Conservation (phyloP, 2,329 filamentous ascomycete species). For the Xylaria sp. region DNA sequence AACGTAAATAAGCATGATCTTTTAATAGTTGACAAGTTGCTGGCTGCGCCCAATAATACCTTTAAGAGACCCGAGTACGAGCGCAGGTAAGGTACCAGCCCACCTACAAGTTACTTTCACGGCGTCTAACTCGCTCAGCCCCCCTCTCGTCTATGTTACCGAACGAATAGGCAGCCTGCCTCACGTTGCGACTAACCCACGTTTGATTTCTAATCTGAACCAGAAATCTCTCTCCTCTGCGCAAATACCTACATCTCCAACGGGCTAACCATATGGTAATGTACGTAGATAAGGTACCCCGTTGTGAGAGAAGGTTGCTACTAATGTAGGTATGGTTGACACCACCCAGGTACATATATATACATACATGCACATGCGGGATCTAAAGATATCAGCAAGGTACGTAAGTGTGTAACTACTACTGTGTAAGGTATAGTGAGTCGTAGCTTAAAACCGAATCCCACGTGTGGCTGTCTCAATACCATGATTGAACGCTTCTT, state of each 20-base stretch:
- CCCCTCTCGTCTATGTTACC: conserved; percentile 35
- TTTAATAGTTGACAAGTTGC: conserved; percentile 5
- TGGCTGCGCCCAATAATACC: not conserved
- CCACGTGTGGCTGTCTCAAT: conserved; percentile 27
- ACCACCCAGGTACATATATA: not conserved
- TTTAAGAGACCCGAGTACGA: conserved; percentile 11
- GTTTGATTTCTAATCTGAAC: conserved; percentile 42
- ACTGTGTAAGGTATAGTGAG: not conserved
- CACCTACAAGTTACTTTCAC: not conserved
- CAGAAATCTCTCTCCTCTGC: conserved; percentile 4
- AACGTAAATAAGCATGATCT: conserved; percentile 1
- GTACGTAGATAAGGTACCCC: not conserved
- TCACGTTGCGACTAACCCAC: conserved; percentile 29
- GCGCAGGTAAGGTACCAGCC: not conserved
- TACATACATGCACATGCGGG: conserved; percentile 22
- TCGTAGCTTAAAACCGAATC: conserved; percentile 28
- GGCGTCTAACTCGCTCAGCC: conserved; percentile 42
- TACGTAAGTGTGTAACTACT: not conserved
- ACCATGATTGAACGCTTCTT: not conserved
- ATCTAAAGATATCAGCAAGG: conserved; percentile 31
- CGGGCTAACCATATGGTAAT: not conserved
- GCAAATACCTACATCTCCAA: not conserved
- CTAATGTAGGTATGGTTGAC: conserved; percentile 4
- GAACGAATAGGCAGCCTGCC: conserved; percentile 38
- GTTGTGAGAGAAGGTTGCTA: conserved; percentile 1